Base-by-base conservation (phyloP, 495 filamentous ascomycete species). In the Aspergillus campestris region DNA sequence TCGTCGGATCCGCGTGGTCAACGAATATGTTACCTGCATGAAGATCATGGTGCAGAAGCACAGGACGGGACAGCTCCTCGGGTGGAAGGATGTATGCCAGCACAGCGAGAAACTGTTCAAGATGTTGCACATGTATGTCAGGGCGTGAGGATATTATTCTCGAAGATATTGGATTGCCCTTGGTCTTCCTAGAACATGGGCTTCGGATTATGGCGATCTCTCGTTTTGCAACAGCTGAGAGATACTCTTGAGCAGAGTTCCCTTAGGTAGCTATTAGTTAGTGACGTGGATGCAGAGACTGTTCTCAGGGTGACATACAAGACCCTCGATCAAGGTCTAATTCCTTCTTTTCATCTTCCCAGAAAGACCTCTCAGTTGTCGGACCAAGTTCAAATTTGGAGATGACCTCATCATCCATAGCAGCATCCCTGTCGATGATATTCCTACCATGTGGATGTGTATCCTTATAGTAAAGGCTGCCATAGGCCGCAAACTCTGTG, bases 1-100 rank as follows among this genome's bases (percentile, higher is more conserved):
- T 42, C 2, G 51, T 57, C 37, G 40, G 54, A 38, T 57, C 54
- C 1, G 32, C 12, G 9, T 13, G 1, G 42, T 57, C 40, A 13
- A 57, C 47, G 42, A 57, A 57, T 29, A 57, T 57, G 38, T 57
- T 57, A 28, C 54, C 44, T 5, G 40, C 34, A 49, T 57, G 44
- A 33, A 53, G 50, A 49, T 57, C 44, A 40, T 45, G 51, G 41
- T 54, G 47, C 41, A 53, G n/a, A 11, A 57, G 42, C 9, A 42
- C 38, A 2, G 53, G 51, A 30, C 24, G n/a, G 39, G 29, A 9
- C 27, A 34, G 31, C 43, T 49, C 48, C 47, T 31, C 8, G 38
- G 48, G 40, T 30, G 39, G 51, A 45, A 58, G 40, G 2, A 55
- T 52, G 31, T 47, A 28, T 38, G 51, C 46, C 3, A 58, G 45